Percentiles rank a stretch among this genome's conserved stretches.
phyloP scores from a whole-genome alignment of 2,329 filamentous ascomycete species.

The Xylaria sp. region DNA sequence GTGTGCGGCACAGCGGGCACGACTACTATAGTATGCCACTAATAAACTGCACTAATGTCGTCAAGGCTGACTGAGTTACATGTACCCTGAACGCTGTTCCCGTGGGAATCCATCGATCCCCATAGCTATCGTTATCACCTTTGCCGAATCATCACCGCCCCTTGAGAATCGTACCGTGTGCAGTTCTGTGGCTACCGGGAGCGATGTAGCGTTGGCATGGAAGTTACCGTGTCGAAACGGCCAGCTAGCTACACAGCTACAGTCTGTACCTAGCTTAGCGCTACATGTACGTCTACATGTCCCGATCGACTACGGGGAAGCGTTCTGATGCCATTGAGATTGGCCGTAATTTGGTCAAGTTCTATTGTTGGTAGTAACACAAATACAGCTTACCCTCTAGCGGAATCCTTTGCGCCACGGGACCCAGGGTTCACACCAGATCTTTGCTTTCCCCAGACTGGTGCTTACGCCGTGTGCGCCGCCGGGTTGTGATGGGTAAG shows the following conservation, averaged over 20 bases:
- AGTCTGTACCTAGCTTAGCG: too few species aligned
- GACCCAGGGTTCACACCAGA: constrained; percentile 18
- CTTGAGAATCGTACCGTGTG: background rate
- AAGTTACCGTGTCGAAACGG: background rate
- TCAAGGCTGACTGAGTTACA: background rate
- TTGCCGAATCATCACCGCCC: background rate
- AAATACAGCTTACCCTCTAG: constrained; percentile 3
- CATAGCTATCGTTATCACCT: background rate
- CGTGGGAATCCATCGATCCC: background rate
- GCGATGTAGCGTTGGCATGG: background rate
- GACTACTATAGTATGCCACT: background rate
- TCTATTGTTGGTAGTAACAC: background rate
- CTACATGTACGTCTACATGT: too few species aligned
- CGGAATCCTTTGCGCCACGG: constrained; percentile 19
- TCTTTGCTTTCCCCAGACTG: constrained; percentile 31
- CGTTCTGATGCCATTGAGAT: too few species aligned
- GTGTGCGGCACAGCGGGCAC: too few species aligned
- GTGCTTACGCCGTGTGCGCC: constrained; percentile 29
- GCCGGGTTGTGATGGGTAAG: constrained; percentile 27
- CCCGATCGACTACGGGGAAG: too few species aligned
- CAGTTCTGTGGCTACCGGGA: background rate
- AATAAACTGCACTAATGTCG: background rate
- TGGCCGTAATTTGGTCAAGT: too few species aligned
- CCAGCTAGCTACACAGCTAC: too few species aligned
- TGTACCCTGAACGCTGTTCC: background rate